A percentile compares a stretch with the other conserved stretches of the same genome.
These are phyloP conservation scores for Arxiozyma heterogenica DNA, from an alignment of 1,139 yeast species.

Conservation along the genomic window DNA sequence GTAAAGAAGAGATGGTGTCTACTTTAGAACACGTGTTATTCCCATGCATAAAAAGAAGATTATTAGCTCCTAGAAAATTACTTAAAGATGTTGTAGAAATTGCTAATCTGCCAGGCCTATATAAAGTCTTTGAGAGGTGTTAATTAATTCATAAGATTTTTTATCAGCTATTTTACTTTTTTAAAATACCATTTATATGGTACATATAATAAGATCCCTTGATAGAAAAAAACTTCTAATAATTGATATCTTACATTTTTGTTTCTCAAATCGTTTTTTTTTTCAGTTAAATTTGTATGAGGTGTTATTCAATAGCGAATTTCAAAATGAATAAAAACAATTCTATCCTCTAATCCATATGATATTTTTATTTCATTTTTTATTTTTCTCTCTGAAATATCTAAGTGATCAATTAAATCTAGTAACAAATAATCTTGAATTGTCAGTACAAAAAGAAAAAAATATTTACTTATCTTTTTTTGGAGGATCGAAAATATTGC, in stretches of 20 bases:
- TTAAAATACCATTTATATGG: no score
- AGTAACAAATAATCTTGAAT: no score
- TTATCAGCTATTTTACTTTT: no score
- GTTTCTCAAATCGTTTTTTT: slow-evolving; percentile 48
- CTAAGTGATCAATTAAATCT: no score
- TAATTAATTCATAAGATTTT: slow-evolving; percentile 21
- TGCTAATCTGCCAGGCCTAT: slow-evolving; percentile 86
- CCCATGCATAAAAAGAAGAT: slow-evolving; percentile 54
- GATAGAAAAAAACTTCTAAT: not conserved
- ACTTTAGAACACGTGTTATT: slow-evolving; percentile 51
- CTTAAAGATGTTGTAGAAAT: slow-evolving; percentile 60
- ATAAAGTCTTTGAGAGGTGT: slow-evolving; percentile 88
- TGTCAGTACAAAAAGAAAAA: no score
- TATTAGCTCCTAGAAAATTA: slow-evolving; percentile 55
- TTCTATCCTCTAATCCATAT: no score
- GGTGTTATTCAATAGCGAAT: no score
- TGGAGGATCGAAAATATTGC: slow-evolving; percentile 24
- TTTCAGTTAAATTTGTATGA: slow-evolving; percentile 22
- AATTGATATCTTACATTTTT: slow-evolving; percentile 14
- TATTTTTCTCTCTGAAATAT: no score
- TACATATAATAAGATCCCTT: no score
- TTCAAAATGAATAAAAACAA: no score
- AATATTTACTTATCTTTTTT: no score
- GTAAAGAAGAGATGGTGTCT: slow-evolving; percentile 26
- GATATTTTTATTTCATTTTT: no score